Evolutionary conservation across 345 rosid genomes (phyloP).

Genomic region (Camelina hispida): DNA sequence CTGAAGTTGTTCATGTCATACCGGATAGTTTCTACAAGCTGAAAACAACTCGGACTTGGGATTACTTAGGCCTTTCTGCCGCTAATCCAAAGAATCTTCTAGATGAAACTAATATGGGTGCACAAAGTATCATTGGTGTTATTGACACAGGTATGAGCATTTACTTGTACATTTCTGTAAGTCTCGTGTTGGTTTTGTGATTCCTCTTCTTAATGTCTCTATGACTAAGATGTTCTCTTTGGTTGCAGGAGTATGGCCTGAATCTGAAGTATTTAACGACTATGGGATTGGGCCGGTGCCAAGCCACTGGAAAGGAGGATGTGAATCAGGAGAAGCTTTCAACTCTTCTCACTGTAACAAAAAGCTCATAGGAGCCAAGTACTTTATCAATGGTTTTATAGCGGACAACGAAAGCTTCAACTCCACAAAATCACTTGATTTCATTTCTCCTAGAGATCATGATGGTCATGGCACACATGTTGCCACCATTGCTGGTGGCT

Average conservation of each 20-base stretch:
- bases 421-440: constrained; percentile 39
- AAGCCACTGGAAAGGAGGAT: constrained; percentile 39
- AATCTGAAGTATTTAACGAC: constrained; percentile 36
- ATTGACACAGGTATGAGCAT: constrained; percentile 56
- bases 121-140: constrained; percentile 61
- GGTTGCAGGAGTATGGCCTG: constrained; percentile 39
- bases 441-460: constrained; percentile 55
- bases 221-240: not conserved
- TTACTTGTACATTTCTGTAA: not conserved
- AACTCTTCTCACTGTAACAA: constrained; percentile 48
- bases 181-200: not conserved
- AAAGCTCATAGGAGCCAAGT: constrained; percentile 63
- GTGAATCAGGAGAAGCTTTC: constrained; percentile 38
- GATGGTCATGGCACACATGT: constrained; percentile 64
- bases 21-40: constrained; percentile 58
- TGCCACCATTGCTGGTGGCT: constrained; percentile 55
- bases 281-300: constrained; percentile 36
- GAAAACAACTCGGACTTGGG: constrained; percentile 76
- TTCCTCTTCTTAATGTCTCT: not conserved
- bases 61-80: constrained; percentile 58
- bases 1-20: constrained; percentile 65
- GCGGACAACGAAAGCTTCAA: constrained; percentile 44
- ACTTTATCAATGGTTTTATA: constrained; percentile 48
- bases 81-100: constrained; percentile 45
- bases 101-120: constrained; percentile 55